phyloP scores from a whole-genome alignment of 2,329 filamentous ascomycete genomes.

The Elsinoe batatas region DNA sequence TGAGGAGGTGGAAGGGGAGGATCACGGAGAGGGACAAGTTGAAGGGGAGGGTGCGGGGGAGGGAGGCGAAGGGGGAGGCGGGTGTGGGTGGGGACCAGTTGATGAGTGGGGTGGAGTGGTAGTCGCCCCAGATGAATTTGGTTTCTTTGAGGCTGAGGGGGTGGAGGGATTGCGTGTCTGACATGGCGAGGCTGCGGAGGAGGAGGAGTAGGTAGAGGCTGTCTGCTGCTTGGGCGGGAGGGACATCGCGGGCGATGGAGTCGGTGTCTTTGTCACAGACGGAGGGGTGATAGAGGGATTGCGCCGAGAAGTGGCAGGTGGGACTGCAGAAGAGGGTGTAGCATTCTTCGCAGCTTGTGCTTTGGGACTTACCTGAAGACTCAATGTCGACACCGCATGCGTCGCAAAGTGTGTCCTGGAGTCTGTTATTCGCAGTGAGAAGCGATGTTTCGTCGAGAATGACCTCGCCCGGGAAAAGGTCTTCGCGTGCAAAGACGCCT shows the following conservation, averaged over 20 bases:
- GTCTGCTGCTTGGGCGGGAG: slow-evolving; percentile 48
- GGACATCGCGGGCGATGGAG: slow-evolving; percentile 48
- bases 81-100: slow-evolving; percentile 15
- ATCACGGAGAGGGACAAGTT: slow-evolving; percentile 68
- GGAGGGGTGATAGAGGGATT: slow-evolving; percentile 47
- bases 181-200: slow-evolving; percentile 49
- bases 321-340: slow-evolving; percentile 52
- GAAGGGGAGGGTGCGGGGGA: slow-evolving; percentile 59
- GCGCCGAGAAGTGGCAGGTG: slow-evolving; percentile 46
- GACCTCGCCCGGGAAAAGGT: slow-evolving; percentile 65
- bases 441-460: slow-evolving; percentile 77
- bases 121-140: slow-evolving; percentile 58
- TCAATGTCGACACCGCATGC: slow-evolving; percentile 72
- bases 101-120: slow-evolving; percentile 30
- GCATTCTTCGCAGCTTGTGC: slow-evolving; percentile 41
- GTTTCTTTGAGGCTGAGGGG: slow-evolving; percentile 51
- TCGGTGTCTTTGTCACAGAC: slow-evolving; percentile 48
- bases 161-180: slow-evolving; percentile 49
- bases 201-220: slow-evolving; percentile 51
- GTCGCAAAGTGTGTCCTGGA: slow-evolving; percentile 81
- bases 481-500: slow-evolving; percentile 77
- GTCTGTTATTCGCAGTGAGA: slow-evolving; percentile 77
- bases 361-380: slow-evolving; percentile 12
- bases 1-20: slow-evolving; percentile 64
- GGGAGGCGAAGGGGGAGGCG: slow-evolving; percentile 15